Base-by-base conservation (phyloP, 1,139 yeast genomes). In the Chernovozyma aurita region DNA sequence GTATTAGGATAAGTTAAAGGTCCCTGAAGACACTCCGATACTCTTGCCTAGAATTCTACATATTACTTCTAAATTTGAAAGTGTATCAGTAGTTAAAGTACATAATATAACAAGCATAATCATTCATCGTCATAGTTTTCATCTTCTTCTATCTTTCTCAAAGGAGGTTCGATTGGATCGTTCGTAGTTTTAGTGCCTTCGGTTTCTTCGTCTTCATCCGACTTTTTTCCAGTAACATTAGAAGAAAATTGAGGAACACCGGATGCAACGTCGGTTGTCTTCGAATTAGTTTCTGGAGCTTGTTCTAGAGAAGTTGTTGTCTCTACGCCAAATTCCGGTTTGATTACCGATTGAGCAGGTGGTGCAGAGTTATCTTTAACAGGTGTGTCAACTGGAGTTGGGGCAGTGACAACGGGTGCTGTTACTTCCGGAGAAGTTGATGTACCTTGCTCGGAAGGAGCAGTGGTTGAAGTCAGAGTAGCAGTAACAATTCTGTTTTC, bases 81-180 rank as follows among this genome's bases (percentile, higher is more conserved):
- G n/a, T n/a, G n/a, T n/a, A n/a, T n/a, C n/a, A n/a, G n/a, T n/a
- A n/a, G n/a, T n/a, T n/a, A n/a, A n/a, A n/a, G n/a, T n/a, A n/a
- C n/a, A n/a, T n/a, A n/a, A 7, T 28, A 28, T 15, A 28, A 18
- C 31, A 28, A 16, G 18, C 8, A 18, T 26, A 18, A 25, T 38
- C 63, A 73, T 28, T 76, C 87, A 40, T 83, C 94, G 54, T 85
- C 95, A 54, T 85, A 85, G 53, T 85, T 76, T 52, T 83, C 90
- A 53, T 85, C 95, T 51, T 85, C 95, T 36, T 82, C 90, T 18
- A 85, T 80, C 47, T 80, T 74, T 51, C 95, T 72, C 55, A 83
- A 78, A 17, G 85, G 87, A 22, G 83, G 80, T 46, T 82, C 92
- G 12, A 67, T 65, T 4, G 65, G 62, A 39, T 53, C 51, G 36